Evolutionary conservation across 176 grass and related monocot genomes (phyloP).

Genomic region (Secale cereale): DNA sequence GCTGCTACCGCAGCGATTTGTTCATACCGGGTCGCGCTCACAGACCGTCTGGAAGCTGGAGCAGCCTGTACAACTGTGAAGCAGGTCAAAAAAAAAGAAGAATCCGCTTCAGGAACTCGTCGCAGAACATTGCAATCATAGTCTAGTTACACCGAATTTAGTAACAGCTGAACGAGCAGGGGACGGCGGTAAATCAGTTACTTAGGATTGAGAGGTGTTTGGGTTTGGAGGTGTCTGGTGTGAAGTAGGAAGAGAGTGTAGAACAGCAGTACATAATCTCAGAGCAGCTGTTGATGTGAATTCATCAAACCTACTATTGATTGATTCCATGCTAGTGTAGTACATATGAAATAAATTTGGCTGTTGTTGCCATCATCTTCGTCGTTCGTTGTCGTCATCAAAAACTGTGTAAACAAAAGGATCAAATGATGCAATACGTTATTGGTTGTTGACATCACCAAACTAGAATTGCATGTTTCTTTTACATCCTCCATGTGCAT

Average conservation of each 20-base stretch:
- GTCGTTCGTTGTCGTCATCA: neutral
- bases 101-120: neutral
- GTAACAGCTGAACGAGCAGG: neutral
- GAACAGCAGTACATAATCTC: neutral
- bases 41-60: neutral
- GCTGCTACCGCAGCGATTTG: neutral
- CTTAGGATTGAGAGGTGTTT: neutral
- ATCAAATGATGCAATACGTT: neutral
- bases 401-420: neutral
- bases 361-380: neutral
- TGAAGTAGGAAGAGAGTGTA: neutral
- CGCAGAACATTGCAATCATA: neutral
- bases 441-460: neutral
- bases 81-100: neutral
- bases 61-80: neutral
- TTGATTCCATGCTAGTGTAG: neutral
- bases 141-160: constrained; percentile 3
- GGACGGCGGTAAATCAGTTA: neutral
- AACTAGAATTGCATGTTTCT: neutral
- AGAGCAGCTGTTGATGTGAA: neutral
- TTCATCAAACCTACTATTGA: neutral
- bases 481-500: neutral
- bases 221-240: neutral
- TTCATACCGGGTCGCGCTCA: neutral
- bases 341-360: constrained; percentile 2